phyloP scores from a whole-genome alignment of 768 basidiomycete species.

The Naganishia vaughanmartiniae region DNA sequence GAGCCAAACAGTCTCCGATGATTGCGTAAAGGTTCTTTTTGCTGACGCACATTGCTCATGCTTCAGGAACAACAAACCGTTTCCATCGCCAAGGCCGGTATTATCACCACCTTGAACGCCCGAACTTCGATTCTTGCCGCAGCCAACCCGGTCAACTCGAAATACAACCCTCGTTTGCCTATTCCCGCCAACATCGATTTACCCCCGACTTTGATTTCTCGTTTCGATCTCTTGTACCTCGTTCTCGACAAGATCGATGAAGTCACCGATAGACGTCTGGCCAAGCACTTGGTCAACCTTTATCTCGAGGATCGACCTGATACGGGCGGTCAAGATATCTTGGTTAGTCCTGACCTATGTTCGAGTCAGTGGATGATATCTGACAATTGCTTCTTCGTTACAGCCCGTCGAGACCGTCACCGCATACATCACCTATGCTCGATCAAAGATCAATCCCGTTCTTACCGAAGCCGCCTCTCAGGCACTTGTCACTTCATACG shows the following conservation, averaged over 20 bases:
- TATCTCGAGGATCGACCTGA: constrained; percentile 88
- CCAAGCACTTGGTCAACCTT: constrained; percentile 85
- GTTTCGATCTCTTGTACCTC: constrained; percentile 93
- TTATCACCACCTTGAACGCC: constrained; percentile 95
- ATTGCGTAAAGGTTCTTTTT: no score
- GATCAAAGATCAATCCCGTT: constrained; percentile 76
- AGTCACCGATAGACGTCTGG: constrained; percentile 74
- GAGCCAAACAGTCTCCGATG: constrained; percentile 6
- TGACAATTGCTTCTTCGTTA: not conserved
- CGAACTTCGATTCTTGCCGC: constrained; percentile 96
- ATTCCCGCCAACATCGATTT: constrained; percentile 95
- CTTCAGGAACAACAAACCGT: constrained; percentile 96
- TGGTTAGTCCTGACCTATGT: constrained; percentile 60
- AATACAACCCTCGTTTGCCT: constrained; percentile 86
- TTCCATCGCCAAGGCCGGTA: constrained; percentile 98
- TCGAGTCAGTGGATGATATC: not conserved
- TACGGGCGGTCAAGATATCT: constrained; percentile 64
- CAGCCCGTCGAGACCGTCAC: constrained; percentile 87
- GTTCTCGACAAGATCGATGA: constrained; percentile 95
- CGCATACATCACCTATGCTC: constrained; percentile 90
- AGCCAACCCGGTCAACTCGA: constrained; percentile 93
- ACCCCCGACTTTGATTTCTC: constrained; percentile 94
- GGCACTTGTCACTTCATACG: constrained; percentile 84
- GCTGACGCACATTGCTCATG: not conserved
- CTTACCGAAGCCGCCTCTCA: constrained; percentile 80